phyloP scores from a whole-genome alignment of 225 moss, liverwort and hornwort species.

The Physcomitrellopsis africana region DNA sequence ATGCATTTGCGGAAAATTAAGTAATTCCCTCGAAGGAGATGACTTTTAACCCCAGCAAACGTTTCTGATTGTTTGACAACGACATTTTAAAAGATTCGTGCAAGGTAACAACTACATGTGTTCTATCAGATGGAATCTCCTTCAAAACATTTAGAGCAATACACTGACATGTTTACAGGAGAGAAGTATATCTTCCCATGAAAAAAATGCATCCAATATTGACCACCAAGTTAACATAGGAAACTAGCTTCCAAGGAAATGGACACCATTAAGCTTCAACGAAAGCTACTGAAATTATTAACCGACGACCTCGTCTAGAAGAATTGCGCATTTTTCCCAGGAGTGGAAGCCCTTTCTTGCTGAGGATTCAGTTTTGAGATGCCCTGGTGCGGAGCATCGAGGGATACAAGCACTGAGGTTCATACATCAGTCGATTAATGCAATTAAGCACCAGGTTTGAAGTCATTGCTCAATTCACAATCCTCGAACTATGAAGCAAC shows the following conservation, averaged over 20 bases:
- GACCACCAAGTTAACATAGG: neutral
- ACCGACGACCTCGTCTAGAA: neutral
- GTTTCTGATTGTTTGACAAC: neutral
- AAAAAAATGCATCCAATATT: neutral
- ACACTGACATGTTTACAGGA: neutral
- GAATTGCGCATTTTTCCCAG: neutral
- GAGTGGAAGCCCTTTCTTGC: neutral
- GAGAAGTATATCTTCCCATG: constrained; percentile 6
- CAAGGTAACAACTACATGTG: neutral
- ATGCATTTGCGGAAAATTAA: constrained; percentile 38
- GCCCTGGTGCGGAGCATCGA: too few relatives aligned
- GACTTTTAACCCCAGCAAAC: neutral
- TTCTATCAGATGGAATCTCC: neutral
- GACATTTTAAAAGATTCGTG: constrained; percentile 14
- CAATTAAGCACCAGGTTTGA: neutral
- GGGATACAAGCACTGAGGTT: too few relatives aligned
- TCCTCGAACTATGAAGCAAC: too few relatives aligned
- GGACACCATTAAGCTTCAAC: neutral
- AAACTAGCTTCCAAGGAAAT: neutral
- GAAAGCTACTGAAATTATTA: too few relatives aligned
- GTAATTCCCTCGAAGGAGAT: constrained; percentile 12
- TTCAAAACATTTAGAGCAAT: constrained; percentile 1
- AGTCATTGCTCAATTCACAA: neutral
- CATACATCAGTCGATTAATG: neutral
- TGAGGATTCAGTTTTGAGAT: neutral